phyloP scores from a whole-genome alignment of 2,329 filamentous ascomycete genomes.

The Fusarium agapanthi region DNA sequence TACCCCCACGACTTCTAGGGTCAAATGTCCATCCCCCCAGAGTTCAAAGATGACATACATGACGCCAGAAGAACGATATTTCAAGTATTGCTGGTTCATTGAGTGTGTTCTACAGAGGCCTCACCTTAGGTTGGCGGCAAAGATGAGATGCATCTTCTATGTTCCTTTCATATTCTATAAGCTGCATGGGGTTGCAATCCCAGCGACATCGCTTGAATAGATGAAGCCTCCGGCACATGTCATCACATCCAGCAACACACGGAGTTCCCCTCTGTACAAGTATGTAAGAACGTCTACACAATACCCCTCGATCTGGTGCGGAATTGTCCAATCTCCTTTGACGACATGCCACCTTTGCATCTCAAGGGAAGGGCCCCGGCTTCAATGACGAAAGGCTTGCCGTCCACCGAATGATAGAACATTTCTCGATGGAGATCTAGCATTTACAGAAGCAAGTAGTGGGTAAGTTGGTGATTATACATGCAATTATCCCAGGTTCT shows the following conservation, averaged over 20 bases:
- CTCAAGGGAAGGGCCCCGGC: conserved; percentile 6
- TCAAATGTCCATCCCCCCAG: conserved; percentile 9
- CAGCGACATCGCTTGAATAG: not conserved
- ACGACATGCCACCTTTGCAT: conserved; percentile 41
- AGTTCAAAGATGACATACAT: conserved; percentile 34
- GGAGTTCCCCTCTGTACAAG: conserved; percentile 1
- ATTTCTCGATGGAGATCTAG: conserved; percentile 10
- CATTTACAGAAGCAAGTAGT: conserved; percentile 5
- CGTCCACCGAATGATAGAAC: conserved; percentile 11
- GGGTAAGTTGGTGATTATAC: conserved; percentile 30
- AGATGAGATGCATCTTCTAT: not conserved
- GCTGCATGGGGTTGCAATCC: not conserved
- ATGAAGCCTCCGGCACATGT: conserved; percentile 11
- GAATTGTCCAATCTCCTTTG: conserved; percentile 40
- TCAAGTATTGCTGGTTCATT: conserved; percentile 2
- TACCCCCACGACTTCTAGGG: conserved; percentile 24
- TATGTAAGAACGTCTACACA: conserved; percentile 7
- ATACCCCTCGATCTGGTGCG: conserved; percentile 43
- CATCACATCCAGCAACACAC: not conserved
- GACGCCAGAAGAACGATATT: conserved; percentile 3
- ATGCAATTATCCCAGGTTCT: conserved; percentile 17
- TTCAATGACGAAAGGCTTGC: conserved; percentile 24
- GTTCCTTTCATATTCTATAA: not conserved
- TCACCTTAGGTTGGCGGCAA: not conserved
- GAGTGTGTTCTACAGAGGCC: conserved; percentile 22